Evolutionary conservation across 371 early-diverging fungal genomes (phyloP), one percentile per base, ranked within the genome.

Genomic region (Haplosporangium sp.): DNA sequence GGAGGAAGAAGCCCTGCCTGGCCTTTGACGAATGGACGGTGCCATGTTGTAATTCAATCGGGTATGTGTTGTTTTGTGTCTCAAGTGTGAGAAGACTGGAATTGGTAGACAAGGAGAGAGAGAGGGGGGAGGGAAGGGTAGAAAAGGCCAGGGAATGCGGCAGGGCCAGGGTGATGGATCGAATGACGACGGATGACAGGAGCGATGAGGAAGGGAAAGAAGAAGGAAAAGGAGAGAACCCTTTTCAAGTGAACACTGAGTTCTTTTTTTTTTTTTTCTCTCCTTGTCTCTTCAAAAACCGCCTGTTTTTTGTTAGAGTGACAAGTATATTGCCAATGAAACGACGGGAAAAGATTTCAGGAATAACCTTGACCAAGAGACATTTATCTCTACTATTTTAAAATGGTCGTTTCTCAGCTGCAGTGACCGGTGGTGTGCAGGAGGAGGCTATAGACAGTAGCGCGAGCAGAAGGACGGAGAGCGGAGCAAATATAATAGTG

Each of bases 1-100:
- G 29, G 67, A 62, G 20, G 69, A 64, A 38, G 59, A 43, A 46
- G 66, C 66, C 59, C 59, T 72, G 61, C 40, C 55, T 23, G 62
- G 62, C 59, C 80, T 43, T 40, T 79, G 73, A 42, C 80, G 73
- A 50, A 79, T 61, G 8, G 80, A 29, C 9, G 69, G 65, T 21
- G 73, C 62, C 79, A 79, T 79, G 42, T 21, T 51, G 40, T 55
- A 18, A 40, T 29, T 40, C n/a, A 13, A 36, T 57, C 29, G 18
- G 47, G 23, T 55, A 41, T 60, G 60, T 65, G 52, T 36, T 40
- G 43, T 7, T n/a, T 20, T 14, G 37, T 13, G 21, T 21, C 6
- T 20, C 29, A 36, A 51, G 45, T 18, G 55, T 54, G 55, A 40
- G 61, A 58, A 69, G 21, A 29, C 55, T 51, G 57, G 45, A 62